These are phyloP conservation scores for Macadamia tetraphylla DNA, from an alignment of 164 flowering plant genomes.

Conservation along the genomic window DNA sequence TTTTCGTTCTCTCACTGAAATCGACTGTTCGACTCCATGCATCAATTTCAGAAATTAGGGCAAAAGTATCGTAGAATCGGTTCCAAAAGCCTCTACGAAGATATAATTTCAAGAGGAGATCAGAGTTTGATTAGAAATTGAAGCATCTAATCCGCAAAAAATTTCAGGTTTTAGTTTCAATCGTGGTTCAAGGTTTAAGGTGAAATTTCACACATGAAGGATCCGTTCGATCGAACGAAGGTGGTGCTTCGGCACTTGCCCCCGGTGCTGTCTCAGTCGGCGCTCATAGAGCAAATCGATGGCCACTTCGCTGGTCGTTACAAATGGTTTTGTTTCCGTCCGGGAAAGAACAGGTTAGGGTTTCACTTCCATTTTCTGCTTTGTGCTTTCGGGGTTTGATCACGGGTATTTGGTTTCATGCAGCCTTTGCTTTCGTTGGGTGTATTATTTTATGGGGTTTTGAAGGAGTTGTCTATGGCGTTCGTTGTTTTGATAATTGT, in stretches of 20 bases:
- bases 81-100: background rate
- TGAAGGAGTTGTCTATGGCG: background rate
- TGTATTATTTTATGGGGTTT: background rate
- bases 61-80: background rate
- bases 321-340: slow-evolving; percentile 57
- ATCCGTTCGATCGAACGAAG: slow-evolving; percentile 63
- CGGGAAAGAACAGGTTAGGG: slow-evolving; percentile 69
- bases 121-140: background rate
- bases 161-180: background rate
- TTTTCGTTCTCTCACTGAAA: background rate
- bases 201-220: slow-evolving; percentile 40
- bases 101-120: background rate
- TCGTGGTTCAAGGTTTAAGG: background rate
- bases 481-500: no score
- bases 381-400: background rate
- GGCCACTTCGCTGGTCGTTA: slow-evolving; percentile 57
- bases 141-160: background rate
- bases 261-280: slow-evolving; percentile 53
- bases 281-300: slow-evolving; percentile 65
- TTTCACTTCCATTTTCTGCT: slow-evolving; percentile 7
- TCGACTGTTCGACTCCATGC: background rate
- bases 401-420: no score
- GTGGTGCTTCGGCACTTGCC: slow-evolving; percentile 93
- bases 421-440: background rate
- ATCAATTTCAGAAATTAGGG: background rate